Evolutionary conservation across 345 rosid genomes (phyloP), one percentile per base, ranked within the genome.

Genomic region (Arabidopsis arenosa): DNA sequence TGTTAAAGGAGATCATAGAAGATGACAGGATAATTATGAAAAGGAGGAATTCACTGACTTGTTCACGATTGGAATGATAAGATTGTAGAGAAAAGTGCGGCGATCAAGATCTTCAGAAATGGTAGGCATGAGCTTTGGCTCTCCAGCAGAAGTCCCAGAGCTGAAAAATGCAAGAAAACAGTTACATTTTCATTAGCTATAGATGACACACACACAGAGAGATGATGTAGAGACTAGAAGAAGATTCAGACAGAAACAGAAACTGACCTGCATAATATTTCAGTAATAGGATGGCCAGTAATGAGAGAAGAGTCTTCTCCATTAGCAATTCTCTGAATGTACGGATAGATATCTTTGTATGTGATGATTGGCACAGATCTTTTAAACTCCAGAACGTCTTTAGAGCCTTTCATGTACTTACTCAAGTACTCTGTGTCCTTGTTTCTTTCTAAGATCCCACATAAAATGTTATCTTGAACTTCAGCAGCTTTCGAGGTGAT

Each of bases 121-220:
- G 30, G 98, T 91, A 32, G 98, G 98, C 98, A 93, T 91, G 84
- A 93, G 79, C 79, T 93, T 93, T 39, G 98, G 97, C 66, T 82
- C 86, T 49, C 98, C 97, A 43, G 87, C 98, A 7, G 97, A 89
- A 60, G 98, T 93, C 37, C 98, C 98, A 5, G 98, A 91, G 88
- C 98, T 93, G 87, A 66, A 80, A 63, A 30, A 57, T 28, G 49
- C 40, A 58, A 32, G 63, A 59, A 59, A 49, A 3, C 67, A 40
- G 23, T 18, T 56, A 40, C 44, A 69, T 28, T 9, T 9, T 71
- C 35, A 61, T 49, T n/a, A 48, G 54, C 60, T 39, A 48, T 5
- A 40, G 35, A 61, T 18, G 17, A 41, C 41, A 47, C 26, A 15
- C 40, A 63, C 17, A 30, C 17, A 30, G 63, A 14, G 63, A 87